Conservation (phyloP, 768 basidiomycete genomes). For the Gloeostereum incarnatum region DNA sequence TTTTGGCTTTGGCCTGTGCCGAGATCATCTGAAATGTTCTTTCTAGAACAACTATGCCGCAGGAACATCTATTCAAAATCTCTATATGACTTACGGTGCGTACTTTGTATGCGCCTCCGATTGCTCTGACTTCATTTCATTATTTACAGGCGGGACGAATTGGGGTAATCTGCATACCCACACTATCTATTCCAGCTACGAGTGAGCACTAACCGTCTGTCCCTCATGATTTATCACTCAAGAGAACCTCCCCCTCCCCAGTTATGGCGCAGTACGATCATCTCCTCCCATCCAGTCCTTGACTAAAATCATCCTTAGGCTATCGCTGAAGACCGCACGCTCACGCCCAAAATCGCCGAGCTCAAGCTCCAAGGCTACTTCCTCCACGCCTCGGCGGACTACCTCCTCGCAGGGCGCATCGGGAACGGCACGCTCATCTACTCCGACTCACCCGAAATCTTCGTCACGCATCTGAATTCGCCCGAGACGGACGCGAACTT, state of each 20-base stretch:
- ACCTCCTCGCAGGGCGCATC: conserved; percentile 54
- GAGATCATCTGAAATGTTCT: neutral
- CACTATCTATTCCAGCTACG: conserved; percentile 28
- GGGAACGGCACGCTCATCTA: conserved; percentile 38
- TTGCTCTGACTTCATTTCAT: neutral
- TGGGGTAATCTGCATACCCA: conserved; percentile 28
- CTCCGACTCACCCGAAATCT: conserved; percentile 27
- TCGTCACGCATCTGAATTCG: conserved; percentile 45
- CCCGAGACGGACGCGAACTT: conserved; percentile 45
- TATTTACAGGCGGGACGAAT: conserved; percentile 21
- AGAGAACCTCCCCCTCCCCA: neutral
- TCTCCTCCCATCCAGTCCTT: neutral
- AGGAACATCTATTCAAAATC: conserved; percentile 21
- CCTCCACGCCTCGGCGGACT: conserved; percentile 54
- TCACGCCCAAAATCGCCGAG: conserved; percentile 51
- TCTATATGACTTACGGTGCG: conserved; percentile 28
- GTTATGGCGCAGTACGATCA: conserved; percentile 18
- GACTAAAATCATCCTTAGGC: conserved; percentile 15
- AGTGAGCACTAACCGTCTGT: conserved; percentile 15
- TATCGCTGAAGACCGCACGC: conserved; percentile 45
- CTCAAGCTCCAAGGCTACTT: conserved; percentile 59
- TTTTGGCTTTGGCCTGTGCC: neutral
- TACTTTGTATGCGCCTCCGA: neutral
- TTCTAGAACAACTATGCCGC: conserved; percentile 25
- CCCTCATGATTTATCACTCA: too few relatives aligned